Evolutionary conservation across 164 flowering plant species (phyloP).

Genomic region (Magnolia changhungtana): DNA sequence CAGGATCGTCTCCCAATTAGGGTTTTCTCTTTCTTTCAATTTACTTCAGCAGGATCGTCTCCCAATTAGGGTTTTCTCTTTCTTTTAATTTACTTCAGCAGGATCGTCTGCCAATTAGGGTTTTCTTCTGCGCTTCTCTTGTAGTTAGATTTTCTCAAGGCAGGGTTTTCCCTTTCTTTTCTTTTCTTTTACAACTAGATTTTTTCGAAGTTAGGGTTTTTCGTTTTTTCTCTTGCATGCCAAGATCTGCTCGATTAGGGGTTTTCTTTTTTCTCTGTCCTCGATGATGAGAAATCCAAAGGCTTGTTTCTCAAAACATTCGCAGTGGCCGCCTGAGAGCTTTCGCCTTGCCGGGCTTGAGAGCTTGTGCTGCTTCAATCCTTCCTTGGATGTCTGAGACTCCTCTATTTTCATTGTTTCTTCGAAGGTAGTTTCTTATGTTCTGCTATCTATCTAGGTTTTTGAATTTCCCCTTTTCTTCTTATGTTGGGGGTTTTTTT

Average conservation of each 20-base stretch:
- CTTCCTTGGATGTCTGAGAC: conserved; percentile 18
- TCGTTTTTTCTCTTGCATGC: not conserved
- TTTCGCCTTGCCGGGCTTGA: conserved; percentile 42
- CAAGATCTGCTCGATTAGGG: no score
- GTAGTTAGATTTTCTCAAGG: not conserved
- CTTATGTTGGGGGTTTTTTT: not conserved
- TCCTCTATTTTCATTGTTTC: not conserved
- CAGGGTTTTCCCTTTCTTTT: not conserved
- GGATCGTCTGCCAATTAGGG: not conserved
- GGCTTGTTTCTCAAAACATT: conserved; percentile 63
- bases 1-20: no score
- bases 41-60: not conserved
- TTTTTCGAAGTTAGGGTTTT: not conserved
- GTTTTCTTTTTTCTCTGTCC: not conserved
- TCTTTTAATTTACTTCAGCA: no score
- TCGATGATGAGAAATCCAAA: conserved; percentile 19
- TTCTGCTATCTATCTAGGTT: not conserved
- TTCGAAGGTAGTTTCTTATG: not conserved
- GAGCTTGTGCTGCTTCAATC: conserved; percentile 8
- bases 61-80: not conserved
- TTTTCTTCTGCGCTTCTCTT: not conserved
- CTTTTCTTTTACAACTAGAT: not conserved
- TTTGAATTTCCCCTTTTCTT: not conserved
- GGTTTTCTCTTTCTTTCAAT: no score
- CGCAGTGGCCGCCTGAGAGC: conserved; percentile 73